Conservation (phyloP, 345 rosid genomes). For the Cardamine resedifolia region DNA sequence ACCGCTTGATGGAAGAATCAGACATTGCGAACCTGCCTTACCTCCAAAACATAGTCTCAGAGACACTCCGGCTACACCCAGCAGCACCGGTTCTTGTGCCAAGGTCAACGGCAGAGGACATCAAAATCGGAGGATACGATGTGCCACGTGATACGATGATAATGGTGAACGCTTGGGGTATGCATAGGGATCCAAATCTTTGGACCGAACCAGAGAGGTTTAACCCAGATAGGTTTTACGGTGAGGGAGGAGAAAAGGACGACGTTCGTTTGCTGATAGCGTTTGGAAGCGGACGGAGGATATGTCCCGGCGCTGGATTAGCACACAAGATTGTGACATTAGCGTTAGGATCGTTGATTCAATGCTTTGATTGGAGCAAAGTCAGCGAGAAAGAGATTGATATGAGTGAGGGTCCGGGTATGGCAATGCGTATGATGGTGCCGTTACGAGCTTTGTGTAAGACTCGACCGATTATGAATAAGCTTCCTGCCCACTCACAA, state of each 20-base stretch:
- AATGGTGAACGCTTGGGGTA: conserved; percentile 47
- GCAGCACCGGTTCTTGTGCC: conserved; percentile 46
- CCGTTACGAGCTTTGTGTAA: conserved; percentile 39
- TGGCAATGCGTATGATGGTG: conserved; percentile 37
- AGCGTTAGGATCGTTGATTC: conserved; percentile 50
- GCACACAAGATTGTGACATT: conserved; percentile 46
- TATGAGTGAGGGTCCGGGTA: conserved; percentile 42
- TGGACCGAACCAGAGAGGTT: conserved; percentile 53
- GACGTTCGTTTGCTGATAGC: conserved; percentile 45
- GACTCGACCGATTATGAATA: conserved; percentile 22
- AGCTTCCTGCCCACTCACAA: neutral
- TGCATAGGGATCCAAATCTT: conserved; percentile 51
- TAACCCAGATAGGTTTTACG: conserved; percentile 55
- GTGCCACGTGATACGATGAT: conserved; percentile 44
- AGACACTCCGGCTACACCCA: conserved; percentile 42
- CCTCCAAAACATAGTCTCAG: conserved; percentile 46
- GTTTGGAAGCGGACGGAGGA: conserved; percentile 60
- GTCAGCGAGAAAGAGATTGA: conserved; percentile 38
- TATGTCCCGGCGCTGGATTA: conserved; percentile 59
- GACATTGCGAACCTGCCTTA: conserved; percentile 41
- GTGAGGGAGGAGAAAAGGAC: conserved; percentile 41
- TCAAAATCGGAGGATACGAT: conserved; percentile 40
- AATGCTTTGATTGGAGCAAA: conserved; percentile 54
- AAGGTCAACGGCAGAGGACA: conserved; percentile 40
- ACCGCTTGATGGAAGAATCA: conserved; percentile 40